Evolutionary conservation across 495 filamentous ascomycete species (phyloP).

Genomic region (Hypoxylon fragiforme): DNA sequence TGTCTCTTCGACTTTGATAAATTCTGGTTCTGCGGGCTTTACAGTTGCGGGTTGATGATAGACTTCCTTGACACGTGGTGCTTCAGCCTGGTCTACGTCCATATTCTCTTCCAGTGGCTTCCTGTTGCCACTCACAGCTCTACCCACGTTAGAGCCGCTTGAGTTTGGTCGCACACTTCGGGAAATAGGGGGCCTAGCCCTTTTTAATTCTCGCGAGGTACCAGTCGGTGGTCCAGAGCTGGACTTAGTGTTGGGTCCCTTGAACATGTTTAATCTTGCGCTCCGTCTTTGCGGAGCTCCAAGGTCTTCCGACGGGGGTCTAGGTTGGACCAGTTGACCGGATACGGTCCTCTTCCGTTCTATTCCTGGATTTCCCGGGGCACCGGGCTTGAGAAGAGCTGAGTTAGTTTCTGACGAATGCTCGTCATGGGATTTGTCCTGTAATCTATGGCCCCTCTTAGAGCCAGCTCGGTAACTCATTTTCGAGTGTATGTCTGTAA

Average conservation of each 20-base stretch:
- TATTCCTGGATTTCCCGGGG: slow-evolving; percentile 37
- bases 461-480: slow-evolving; percentile 57
- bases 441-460: slow-evolving; percentile 56
- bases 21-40: slow-evolving; percentile 52
- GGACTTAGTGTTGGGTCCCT: slow-evolving; percentile 58
- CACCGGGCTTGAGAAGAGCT: slow-evolving; percentile 25
- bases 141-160: slow-evolving; percentile 67
- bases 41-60: slow-evolving; percentile 37
- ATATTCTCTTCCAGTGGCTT: slow-evolving; percentile 68
- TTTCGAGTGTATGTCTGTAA: slow-evolving; percentile 66
- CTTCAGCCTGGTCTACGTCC: slow-evolving; percentile 62
- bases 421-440: slow-evolving; percentile 42
- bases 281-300: slow-evolving; percentile 76
- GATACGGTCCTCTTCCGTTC: slow-evolving; percentile 86
- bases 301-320: slow-evolving; percentile 62
- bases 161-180: slow-evolving; percentile 55
- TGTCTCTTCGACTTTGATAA: slow-evolving; percentile 70
- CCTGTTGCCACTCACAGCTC: slow-evolving; percentile 85
- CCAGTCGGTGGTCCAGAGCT: slow-evolving; percentile 63
- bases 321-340: slow-evolving; percentile 70
- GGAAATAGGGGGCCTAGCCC: slow-evolving; percentile 67
- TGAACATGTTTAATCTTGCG: slow-evolving; percentile 68
- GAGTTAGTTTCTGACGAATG: slow-evolving; percentile 28
- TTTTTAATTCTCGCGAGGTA: slow-evolving; percentile 73
- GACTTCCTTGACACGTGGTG: slow-evolving; percentile 54